Base-by-base conservation (phyloP, 2,329 filamentous ascomycete genomes). In the Stenocarpella maydis region DNA sequence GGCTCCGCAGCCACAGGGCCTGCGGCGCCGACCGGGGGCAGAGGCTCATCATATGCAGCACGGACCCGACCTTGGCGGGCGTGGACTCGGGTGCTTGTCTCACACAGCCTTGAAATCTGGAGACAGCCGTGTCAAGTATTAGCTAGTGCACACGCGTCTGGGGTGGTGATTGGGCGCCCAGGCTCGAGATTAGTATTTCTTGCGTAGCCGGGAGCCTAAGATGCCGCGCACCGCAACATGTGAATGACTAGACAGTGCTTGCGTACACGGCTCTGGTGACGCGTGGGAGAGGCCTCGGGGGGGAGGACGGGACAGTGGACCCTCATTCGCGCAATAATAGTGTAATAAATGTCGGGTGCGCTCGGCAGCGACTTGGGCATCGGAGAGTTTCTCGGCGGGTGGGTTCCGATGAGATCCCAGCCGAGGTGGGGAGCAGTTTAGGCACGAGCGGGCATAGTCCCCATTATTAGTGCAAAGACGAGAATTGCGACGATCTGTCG, bases 301-400 rank as follows among this genome's bases (percentile, higher is more conserved):
- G 26, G 12, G 41, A 34, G 41, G 19, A 17, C 34, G 26, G 28
- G 17, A 49, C 28, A 34, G 41, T 15, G 24, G 9, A 26, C 21
- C 39, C 43, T 37, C 28, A 63, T 63, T 63, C 58, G 58, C 58
- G 58, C 58, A 63, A 49, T 31, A 58, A 63, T n/a, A n/a, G n/a
- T n/a, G n/a, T 47, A 60, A 60, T 31, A 58, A 63, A 19, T 49
- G 14, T 19, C 14, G n/a, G 26, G 4, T 19, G 4, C n/a, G n/a
- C n/a, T n/a, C n/a, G 12, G n/a, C 58, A 49, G 43, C 43, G 58
- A 63, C 58, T 49, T 63, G 58, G 41, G 58, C 37, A 63, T 63
- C 58, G 58, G 58, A 63, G 58, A 63, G 43, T 63, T 63, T 63
- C 58, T 63, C 58, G 58, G 58, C 58, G 58, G 43, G 58, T 63